Evolutionary conservation across 225 moss, liverwort and hornwort genomes (phyloP), one percentile per base, ranked within the genome.

Genomic region (Anthoceros angustus): DNA sequence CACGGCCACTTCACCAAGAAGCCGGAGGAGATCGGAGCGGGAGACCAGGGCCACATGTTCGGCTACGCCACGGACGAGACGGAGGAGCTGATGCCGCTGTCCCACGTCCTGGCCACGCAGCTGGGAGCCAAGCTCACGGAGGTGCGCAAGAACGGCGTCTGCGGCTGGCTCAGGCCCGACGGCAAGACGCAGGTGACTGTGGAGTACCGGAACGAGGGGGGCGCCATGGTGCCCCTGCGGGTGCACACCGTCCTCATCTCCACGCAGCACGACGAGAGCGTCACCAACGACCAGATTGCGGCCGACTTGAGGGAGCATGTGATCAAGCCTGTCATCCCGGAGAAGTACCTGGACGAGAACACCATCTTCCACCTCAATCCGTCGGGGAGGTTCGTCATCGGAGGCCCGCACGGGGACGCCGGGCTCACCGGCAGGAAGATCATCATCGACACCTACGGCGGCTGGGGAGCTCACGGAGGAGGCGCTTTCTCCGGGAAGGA

Each of bases 381-480:
- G 0, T 87, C 85, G 9, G 87, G 85, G 0, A 46, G 79, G 41
- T 87, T 87, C 68, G 80, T 75, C 60, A 82, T 74, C 49, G 87
- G 87, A 15, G 87, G 87, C 0, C 87, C 87, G 11, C 78, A 81
- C 40, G 85, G 82, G 25, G 87, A 87, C 62, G 87, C 87, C 5
- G 85, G 87, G 0, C 77, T 87, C 14, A 87, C 87, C 4, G 87
- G 87, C 11, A 73, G 85, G 63, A 87, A 87, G 73, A 85, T 83
- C 64, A 79, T 87, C 69, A 80, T 82, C 9, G 87, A 87, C 63
- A 84, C 87, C 0, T 87, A 87, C 20, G 87, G 87, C 16, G 87
- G 84, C 5, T 87, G 87, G 87, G 87, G 87, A 5, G 87, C 87
- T 1, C 87, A 87, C 42, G 87, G 87, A 43, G 87, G 87, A 4